phyloP scores from a whole-genome alignment of 2,329 filamentous ascomycete genomes.

The Aureobasidium melanogenum region DNA sequence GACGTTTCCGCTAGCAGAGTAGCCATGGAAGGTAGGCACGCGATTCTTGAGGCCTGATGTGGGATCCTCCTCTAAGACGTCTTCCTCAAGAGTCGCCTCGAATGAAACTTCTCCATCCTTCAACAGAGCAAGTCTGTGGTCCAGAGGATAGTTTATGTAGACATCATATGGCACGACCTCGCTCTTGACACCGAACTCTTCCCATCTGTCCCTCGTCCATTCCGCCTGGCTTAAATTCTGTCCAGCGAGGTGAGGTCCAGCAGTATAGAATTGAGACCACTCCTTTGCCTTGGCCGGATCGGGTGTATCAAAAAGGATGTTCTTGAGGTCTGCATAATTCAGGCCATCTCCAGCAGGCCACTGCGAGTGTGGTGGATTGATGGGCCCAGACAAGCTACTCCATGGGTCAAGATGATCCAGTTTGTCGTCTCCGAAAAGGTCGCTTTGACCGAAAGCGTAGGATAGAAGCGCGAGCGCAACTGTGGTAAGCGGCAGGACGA shows the following conservation, averaged over 20 bases:
- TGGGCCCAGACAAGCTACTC: conserved; percentile 16
- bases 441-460: conserved; percentile 26
- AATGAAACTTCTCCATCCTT: conserved; percentile 28
- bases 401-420: conserved; percentile 14
- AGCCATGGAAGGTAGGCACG: conserved; percentile 65
- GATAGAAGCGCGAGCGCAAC: conserved; percentile 29
- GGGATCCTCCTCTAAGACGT: conserved; percentile 72
- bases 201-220: conserved; percentile 42
- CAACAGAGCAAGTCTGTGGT: conserved; percentile 37
- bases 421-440: conserved; percentile 26
- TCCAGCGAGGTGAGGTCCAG: conserved; percentile 42
- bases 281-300: conserved; percentile 41
- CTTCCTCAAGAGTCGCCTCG: conserved; percentile 67
- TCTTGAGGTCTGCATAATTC: conserved; percentile 45
- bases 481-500: conserved; percentile 29
- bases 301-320: conserved; percentile 46
- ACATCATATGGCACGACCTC: conserved; percentile 42
- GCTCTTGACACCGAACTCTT: conserved; percentile 38
- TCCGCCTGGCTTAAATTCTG: conserved; percentile 44
- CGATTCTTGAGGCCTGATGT: conserved; percentile 45
- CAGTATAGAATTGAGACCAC: conserved; percentile 44
- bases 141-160: conserved; percentile 43
- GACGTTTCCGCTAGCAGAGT: conserved; percentile 85
- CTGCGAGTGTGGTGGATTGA: conserved; percentile 24
- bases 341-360: conserved; percentile 40